Conservation (phyloP, 768 basidiomycete genomes). For the Amanita exitialis region DNA sequence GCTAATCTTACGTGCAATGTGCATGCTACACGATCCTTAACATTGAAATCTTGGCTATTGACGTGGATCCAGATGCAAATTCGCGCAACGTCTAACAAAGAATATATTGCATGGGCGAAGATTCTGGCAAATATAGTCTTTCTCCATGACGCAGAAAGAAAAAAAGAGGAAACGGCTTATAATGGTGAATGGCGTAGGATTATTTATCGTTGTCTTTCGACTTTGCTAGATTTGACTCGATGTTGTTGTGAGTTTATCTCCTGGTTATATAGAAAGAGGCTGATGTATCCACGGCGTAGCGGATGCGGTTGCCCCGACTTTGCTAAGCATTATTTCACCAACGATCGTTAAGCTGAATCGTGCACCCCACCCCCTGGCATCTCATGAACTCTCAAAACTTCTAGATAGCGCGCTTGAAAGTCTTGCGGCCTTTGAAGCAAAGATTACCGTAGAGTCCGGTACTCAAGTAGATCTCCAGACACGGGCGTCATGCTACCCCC, state of each 20-base stretch:
- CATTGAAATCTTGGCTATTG: slow-evolving; percentile 63
- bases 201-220: slow-evolving; percentile 40
- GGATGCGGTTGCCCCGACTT: not conserved
- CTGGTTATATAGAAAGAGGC: not conserved
- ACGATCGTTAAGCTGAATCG: slow-evolving; percentile 1
- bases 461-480: not conserved
- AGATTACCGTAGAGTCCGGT: not conserved
- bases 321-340: not conserved
- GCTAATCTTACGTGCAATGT: slow-evolving; percentile 63
- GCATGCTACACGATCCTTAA: slow-evolving; percentile 60
- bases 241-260: slow-evolving; percentile 18
- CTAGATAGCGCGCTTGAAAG: not conserved
- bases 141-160: slow-evolving; percentile 30
- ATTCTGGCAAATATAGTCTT: slow-evolving; percentile 56
- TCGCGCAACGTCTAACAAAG: slow-evolving; percentile 18
- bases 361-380: not conserved
- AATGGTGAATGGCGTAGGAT: slow-evolving; percentile 51
- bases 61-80: slow-evolving; percentile 81
- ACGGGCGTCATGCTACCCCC: slow-evolving; percentile 15
- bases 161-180: slow-evolving; percentile 45
- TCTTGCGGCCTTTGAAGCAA: slow-evolving; percentile 1
- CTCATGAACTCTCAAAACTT: not conserved
- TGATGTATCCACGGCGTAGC: not conserved
- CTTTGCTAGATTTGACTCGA: slow-evolving; percentile 3
- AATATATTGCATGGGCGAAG: slow-evolving; percentile 51